Evolutionary conservation across 306 rosid species (phyloP), one percentile per base, ranked within the genome.

Genomic region (Chamaecrista fasciculata): DNA sequence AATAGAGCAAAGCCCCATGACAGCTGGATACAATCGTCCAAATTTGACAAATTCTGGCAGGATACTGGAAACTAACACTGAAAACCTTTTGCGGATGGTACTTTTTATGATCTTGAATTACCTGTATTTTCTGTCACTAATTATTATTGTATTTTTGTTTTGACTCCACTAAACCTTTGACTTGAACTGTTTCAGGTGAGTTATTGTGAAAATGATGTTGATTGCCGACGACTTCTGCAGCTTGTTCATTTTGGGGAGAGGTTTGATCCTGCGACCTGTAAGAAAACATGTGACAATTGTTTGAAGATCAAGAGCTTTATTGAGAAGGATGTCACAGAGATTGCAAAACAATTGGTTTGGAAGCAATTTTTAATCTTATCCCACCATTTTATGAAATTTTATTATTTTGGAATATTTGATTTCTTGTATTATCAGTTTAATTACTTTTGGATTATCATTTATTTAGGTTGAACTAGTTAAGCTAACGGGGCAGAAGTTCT

Each of bases 221-320:
- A 94, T 70, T 94, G 99, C 59, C 81, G 99, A 40, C 92, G 99
- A 52, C 78, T 82, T 77, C 82, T 94, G 59, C 99, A 94, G 83
- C 97, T 94, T 49, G 74, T 63, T 72, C 99, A 94, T 88, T 87
- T 94, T 60, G 99, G 99, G 74, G 97, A 94, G 73, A 94, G 86
- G 76, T 90, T 94, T 69, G 89, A 94, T 85, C 82, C 85, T 79
- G 76, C 76, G 59, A 79, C 86, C 48, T 94, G 99, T 89, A 83
- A 81, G 76, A 94, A 88, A 84, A 94, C 99, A 36, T 94, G 99
- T 70, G 99, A 94, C 77, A 94, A 86, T 87, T 94, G 99, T 79
- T 75, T 81, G 84, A 91, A 78, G 81, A 70, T 71, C 75, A 82
- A 74, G 73, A 88, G 78, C 78, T 88, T 79, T 58, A 53, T 78